These are phyloP conservation scores for Tolypocladium paradoxum DNA, from an alignment of 2,329 filamentous ascomycete species.

Conservation along the genomic window DNA sequence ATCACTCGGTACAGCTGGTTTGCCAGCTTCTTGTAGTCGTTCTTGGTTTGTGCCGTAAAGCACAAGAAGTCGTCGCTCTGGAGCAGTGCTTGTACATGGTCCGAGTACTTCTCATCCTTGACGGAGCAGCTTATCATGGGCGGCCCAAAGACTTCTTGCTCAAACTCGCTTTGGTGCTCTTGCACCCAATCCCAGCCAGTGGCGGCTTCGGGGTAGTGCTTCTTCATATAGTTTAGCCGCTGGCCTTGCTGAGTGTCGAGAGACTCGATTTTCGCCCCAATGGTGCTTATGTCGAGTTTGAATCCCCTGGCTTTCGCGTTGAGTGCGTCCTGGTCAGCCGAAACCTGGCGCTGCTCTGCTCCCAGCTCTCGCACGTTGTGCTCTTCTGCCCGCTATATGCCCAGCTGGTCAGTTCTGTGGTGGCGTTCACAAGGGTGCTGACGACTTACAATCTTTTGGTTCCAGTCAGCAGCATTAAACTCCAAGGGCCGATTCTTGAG, in stretches of 20 bases:
- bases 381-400: slow-evolving; percentile 47
- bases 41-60: slow-evolving; percentile 65
- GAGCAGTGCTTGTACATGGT: slow-evolving; percentile 42
- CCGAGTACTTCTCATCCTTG: slow-evolving; percentile 56
- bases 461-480: slow-evolving; percentile 62
- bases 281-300: slow-evolving; percentile 23
- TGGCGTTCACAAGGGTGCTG: background rate
- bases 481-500: slow-evolving; percentile 50
- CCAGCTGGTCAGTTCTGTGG: slow-evolving; percentile 12
- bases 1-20: slow-evolving; percentile 51
- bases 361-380: slow-evolving; percentile 42
- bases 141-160: slow-evolving; percentile 69
- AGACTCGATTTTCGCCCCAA: slow-evolving; percentile 39
- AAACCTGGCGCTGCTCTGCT: slow-evolving; percentile 25
- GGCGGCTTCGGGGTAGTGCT: slow-evolving; percentile 50
- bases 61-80: slow-evolving; percentile 43
- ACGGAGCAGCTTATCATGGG: slow-evolving; percentile 72
- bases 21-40: slow-evolving; percentile 66
- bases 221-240: slow-evolving; percentile 55
- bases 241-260: slow-evolving; percentile 69
- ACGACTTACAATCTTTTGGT: slow-evolving; percentile 56
- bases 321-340: slow-evolving; percentile 29
- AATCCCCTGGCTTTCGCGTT: slow-evolving; percentile 30
- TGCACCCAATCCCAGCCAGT: slow-evolving; percentile 76
- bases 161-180: slow-evolving; percentile 56